Conservation (phyloP, 495 filamentous ascomycete genomes). For the Achaetomiella virescens region DNA sequence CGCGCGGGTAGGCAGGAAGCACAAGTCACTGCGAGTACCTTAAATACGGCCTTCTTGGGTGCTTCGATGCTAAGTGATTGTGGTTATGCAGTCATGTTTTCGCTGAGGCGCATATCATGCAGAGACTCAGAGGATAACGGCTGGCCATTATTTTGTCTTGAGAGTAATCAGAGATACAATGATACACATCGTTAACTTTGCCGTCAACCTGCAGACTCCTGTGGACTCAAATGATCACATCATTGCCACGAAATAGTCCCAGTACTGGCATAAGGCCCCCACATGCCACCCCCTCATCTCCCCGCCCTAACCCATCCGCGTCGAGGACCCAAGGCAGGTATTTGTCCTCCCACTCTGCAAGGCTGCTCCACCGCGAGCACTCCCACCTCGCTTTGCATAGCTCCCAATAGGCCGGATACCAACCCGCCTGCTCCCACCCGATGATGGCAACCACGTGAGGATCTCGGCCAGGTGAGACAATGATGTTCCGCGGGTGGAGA, state of each 20-base stretch:
- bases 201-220: too few species aligned
- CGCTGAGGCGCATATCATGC: too few species aligned
- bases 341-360: conserved; percentile 10
- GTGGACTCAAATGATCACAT: conserved; percentile 2
- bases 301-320: not conserved
- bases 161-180: too few species aligned
- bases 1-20: too few species aligned
- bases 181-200: too few species aligned
- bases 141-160: too few species aligned
- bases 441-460: conserved; percentile 35
- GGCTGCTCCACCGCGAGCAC: not conserved
- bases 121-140: too few species aligned
- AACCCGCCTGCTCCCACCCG: conserved; percentile 47
- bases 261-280: conserved; percentile 11
- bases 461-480: conserved; percentile 29
- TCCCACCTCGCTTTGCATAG: conserved; percentile 35
- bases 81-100: too few species aligned
- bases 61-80: too few species aligned
- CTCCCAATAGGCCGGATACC: conserved; percentile 46
- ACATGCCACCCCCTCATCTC: conserved; percentile 7
- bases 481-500: conserved; percentile 43
- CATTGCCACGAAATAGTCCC: conserved; percentile 17
- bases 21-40: too few species aligned
- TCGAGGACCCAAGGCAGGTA: conserved; percentile 14
- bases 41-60: too few species aligned